Conservation (phyloP, 139 green algal species). For the Chlamydomonas sphaeroides region DNA sequence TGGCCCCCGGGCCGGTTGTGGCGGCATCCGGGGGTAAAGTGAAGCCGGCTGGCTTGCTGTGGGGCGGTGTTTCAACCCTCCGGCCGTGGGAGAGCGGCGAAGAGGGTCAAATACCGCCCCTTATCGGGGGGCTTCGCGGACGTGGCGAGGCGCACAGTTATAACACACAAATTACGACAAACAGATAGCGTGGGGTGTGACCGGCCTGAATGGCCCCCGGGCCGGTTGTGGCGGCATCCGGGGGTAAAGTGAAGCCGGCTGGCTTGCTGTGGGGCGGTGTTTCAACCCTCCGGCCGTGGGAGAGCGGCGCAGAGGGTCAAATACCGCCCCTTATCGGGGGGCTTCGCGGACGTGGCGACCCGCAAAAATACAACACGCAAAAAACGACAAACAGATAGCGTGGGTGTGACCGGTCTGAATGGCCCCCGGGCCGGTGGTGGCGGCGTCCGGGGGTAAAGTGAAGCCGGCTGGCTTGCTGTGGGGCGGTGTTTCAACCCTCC, state of each 20-base stretch:
- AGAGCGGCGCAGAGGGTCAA: background rate
- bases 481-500: conserved; percentile 45
- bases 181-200: background rate
- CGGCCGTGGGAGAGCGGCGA: background rate
- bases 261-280: conserved; percentile 4
- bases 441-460: background rate
- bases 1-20: background rate
- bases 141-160: too few relatives aligned
- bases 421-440: too few relatives aligned
- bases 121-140: too few relatives aligned
- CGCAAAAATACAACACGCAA: too few relatives aligned
- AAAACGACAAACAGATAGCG: background rate
- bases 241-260: background rate
- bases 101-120: conserved; percentile 21
- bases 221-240: background rate
- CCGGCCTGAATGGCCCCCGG: background rate
- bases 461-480: background rate
- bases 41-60: background rate
- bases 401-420: background rate
- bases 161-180: background rate
- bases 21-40: background rate
- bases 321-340: too few relatives aligned
- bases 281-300: background rate
- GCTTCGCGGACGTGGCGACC: too few relatives aligned
- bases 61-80: conserved; percentile 43